Evolutionary conservation across 139 green algal genomes (phyloP).

Genomic region (Closterium sp.): DNA sequence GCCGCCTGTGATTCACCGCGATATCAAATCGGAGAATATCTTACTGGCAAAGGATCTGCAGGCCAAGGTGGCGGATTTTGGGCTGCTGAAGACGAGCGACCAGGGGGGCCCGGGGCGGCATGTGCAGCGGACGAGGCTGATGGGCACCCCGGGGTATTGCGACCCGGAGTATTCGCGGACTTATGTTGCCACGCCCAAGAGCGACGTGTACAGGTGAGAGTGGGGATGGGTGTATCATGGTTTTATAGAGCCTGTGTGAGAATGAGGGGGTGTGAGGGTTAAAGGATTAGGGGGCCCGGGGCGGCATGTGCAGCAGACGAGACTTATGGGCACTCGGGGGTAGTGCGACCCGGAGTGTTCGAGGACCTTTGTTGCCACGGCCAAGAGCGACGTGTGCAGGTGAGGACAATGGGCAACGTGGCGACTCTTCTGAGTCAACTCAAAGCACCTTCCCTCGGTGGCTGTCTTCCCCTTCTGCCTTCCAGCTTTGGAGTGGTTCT

Average conservation of each 20-base stretch:
- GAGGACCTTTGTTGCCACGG: background rate
- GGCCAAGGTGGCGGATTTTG: slow-evolving; percentile 40
- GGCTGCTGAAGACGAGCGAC: slow-evolving; percentile 17
- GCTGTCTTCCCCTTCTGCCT: too few species aligned
- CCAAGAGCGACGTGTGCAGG: slow-evolving; percentile 39
- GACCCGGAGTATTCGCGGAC: slow-evolving; percentile 25
- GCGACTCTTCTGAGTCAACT: too few species aligned
- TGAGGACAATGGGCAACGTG: too few species aligned
- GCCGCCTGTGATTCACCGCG: background rate
- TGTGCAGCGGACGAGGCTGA: background rate
- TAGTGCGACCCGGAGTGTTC: slow-evolving; percentile 29
- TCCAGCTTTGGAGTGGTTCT: too few species aligned
- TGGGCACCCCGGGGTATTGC: slow-evolving; percentile 19
- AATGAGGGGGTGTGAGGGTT: background rate
- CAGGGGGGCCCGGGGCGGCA: background rate
- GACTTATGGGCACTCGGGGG: slow-evolving; percentile 9
- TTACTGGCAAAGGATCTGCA: background rate
- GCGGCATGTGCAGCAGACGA: background rate
- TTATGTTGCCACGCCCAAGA: slow-evolving; percentile 18
- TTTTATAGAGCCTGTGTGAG: too few species aligned
- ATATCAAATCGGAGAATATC: slow-evolving; percentile 5
- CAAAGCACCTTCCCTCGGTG: too few species aligned
- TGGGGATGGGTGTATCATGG: background rate
- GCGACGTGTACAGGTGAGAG: slow-evolving; percentile 31
- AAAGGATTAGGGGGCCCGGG: too few species aligned